Conservation (phyloP, 768 basidiomycete species). For the Agaricus blazei region DNA sequence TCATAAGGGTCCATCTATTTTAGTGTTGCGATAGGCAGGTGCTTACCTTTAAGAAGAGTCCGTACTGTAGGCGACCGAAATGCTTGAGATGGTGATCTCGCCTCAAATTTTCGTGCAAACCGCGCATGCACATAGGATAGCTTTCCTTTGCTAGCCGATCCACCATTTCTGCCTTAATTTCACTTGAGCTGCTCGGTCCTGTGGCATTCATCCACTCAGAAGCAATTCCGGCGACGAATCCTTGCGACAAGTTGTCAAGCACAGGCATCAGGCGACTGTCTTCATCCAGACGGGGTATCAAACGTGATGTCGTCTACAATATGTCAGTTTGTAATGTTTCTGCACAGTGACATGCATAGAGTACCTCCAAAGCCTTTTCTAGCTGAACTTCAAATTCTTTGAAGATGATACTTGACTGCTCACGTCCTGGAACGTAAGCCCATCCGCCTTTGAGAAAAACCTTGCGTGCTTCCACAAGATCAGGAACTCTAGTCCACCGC, state of each 20-base stretch:
- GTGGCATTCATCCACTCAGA: conserved; percentile 69
- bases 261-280: conserved; percentile 89
- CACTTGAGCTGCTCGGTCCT: conserved; percentile 48
- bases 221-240: conserved; percentile 87
- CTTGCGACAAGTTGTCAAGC: conserved; percentile 86
- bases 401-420: conserved; percentile 71
- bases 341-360: conserved; percentile 6
- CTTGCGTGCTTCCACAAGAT: conserved; percentile 77
- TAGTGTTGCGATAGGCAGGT: neutral
- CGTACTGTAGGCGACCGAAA: conserved; percentile 86
- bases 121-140: conserved; percentile 95
- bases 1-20: neutral
- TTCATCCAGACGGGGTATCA: conserved; percentile 88
- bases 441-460: conserved; percentile 52
- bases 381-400: conserved; percentile 79
- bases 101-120: conserved; percentile 74
- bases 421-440: conserved; percentile 20
- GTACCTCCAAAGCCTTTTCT: conserved; percentile 72
- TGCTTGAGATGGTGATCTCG: conserved; percentile 88
- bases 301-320: conserved; percentile 72
- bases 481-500: conserved; percentile 93
- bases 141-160: conserved; percentile 82
- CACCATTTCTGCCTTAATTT: conserved; percentile 91
- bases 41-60: conserved; percentile 88
- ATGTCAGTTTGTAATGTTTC: neutral